Percentiles rank a stretch among this genome's conserved stretches.
Conservation (phyloP, 192 early-diverging fungal species). For the Globomyces pollinis-pini region DNA sequence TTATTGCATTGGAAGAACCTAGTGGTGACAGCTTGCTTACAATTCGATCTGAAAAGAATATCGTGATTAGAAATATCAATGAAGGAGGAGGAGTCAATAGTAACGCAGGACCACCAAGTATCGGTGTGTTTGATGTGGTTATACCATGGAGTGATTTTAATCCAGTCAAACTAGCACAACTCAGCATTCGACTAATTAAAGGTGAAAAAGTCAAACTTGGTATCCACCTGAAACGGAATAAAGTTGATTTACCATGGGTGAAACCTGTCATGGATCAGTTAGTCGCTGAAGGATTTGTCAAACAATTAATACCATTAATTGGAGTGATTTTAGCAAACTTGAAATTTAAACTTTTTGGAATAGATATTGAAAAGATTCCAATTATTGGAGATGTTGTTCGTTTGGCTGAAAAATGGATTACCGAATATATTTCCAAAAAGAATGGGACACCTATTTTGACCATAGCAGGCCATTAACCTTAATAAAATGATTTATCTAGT, state of each 20-base stretch:
- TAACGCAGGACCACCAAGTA: neutral
- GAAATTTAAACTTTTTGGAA: slow-evolving; percentile 9
- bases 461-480: too few relatives aligned
- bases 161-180: neutral
- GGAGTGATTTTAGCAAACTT: neutral
- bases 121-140: neutral
- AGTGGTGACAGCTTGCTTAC: neutral
- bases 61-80: slow-evolving; percentile 1
- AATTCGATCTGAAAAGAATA: neutral
- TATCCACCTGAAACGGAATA: neutral
- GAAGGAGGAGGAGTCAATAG: neutral
- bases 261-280: neutral
- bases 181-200: neutral
- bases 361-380: neutral
- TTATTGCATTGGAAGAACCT: neutral
- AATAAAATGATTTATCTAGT: too few relatives aligned
- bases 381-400: neutral
- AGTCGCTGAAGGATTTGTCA: neutral
- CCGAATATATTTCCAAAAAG: too few relatives aligned
- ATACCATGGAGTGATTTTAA: neutral
- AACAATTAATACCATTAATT: slow-evolving; percentile 1
- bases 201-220: neutral
- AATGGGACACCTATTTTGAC: too few relatives aligned
- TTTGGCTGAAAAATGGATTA: neutral
- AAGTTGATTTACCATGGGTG: neutral